Base-by-base conservation (phyloP, 2,329 filamentous ascomycete species). In the Dendryphion nanum region DNA sequence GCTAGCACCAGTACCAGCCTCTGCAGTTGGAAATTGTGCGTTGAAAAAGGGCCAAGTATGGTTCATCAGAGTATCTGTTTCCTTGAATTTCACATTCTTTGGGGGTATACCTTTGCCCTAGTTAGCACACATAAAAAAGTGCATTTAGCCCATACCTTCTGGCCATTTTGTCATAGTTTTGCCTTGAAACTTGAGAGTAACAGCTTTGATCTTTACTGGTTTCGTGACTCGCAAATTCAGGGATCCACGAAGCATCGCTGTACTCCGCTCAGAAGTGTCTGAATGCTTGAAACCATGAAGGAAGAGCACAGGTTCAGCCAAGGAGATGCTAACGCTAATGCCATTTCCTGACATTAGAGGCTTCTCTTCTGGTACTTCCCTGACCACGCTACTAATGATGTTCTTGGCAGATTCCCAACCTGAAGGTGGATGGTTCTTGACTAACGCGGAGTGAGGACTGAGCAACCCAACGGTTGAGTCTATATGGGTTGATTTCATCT, bases 41-140 rank as follows among this genome's bases (percentile, higher is more conserved):
- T 96, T 94, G 74, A 96, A 98, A 61, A 97, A 97, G 0, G 85
- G 91, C 68, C 89, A 82, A 14, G 82, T 91, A 57, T 96, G 90
- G 29, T 86, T 91, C 66, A 94, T 84, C 42, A 97, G 76, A 3
- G 83, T 87, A 51, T 93, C 86, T 46, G 88, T 86, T 59, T 97
- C 89, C 54, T 81, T 85, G 37, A 88, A 82, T 26, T 95, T 86
- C 1, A 84, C 77, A 64, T 95, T 95, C 40, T 84, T 77, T 0
- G 90, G 89, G 3, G 93, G 91, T 19, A 97, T 93, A 35, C 89
- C 81, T 82, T 33, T 5, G 15, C 18, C 10, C 30, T 29, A 14
- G 44, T 55, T 30, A 52, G 42, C 33, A 16, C 7, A 29, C 23
- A n/a, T 26, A 8, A 26, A 26, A 30, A 30, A 15, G 7, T 17